These are phyloP conservation scores for Globisporangium lucens DNA, from an alignment of 352 stramenopile species.

Conservation along the genomic window DNA sequence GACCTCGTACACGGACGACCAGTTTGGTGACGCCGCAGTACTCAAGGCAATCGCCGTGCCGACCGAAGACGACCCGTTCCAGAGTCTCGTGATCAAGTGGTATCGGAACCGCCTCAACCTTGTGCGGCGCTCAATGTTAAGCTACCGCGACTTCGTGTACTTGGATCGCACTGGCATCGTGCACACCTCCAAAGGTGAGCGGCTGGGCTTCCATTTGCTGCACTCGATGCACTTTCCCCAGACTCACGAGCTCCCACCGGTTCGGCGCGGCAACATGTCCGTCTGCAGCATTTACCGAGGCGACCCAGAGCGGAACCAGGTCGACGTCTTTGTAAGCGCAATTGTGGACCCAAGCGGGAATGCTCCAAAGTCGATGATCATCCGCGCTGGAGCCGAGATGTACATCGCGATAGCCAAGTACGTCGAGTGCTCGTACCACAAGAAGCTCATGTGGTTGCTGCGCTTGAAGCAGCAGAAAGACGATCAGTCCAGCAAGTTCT, in stretches of 20 bases:
- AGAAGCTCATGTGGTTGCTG: no score
- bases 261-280: constrained; percentile 11
- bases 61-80: constrained; percentile 8
- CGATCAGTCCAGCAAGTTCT: no score
- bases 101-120: background rate
- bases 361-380: background rate
- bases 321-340: constrained; percentile 1
- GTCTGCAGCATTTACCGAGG: constrained; percentile 9
- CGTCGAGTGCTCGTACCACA: no score
- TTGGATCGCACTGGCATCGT: constrained; percentile 14
- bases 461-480: background rate
- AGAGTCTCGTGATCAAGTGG: constrained; percentile 7
- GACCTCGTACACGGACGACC: constrained; percentile 8
- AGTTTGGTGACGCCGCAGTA: background rate
- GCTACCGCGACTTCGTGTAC: constrained; percentile 18
- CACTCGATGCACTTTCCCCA: constrained; percentile 14
- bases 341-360: constrained; percentile 6
- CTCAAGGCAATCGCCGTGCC: constrained; percentile 1
- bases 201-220: constrained; percentile 17
- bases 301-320: background rate
- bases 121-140: background rate
- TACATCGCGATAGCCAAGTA: background rate
- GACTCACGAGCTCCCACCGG: constrained; percentile 1
- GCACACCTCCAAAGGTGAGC: constrained; percentile 3
- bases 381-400: constrained; percentile 8